Percentiles rank a stretch among this genome's conserved stretches.
Conservation (phyloP, 2,329 filamentous ascomycete genomes). For the Penicillium sp. region DNA sequence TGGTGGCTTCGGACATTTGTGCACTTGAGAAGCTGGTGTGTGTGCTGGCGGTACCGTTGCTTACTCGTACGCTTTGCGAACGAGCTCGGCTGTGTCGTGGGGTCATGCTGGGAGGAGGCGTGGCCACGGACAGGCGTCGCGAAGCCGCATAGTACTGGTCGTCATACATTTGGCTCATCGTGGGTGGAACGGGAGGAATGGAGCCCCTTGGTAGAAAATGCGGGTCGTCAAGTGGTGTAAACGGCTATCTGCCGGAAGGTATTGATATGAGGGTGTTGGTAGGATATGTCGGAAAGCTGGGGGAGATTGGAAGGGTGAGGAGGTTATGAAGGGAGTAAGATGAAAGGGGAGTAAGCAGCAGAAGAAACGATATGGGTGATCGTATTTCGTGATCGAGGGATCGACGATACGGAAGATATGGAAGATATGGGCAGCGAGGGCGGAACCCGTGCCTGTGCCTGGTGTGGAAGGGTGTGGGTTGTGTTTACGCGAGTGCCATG, state of each 20-base stretch:
- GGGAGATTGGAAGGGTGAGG: neutral
- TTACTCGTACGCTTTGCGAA: constrained; percentile 66
- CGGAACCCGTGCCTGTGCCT: constrained; percentile 22
- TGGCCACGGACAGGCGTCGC: constrained; percentile 57
- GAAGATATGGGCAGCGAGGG: constrained; percentile 2
- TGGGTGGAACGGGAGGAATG: constrained; percentile 25
- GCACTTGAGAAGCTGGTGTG: constrained; percentile 72
- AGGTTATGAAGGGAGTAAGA: neutral
- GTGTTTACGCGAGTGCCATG: constrained; percentile 41
- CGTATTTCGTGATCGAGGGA: constrained; percentile 11
- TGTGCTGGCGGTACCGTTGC: constrained; percentile 88
- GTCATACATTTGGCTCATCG: constrained; percentile 41
- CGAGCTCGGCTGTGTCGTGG: constrained; percentile 52
- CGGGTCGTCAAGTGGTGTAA: constrained; percentile 10
- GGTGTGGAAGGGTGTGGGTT: neutral
- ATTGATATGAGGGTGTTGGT: neutral
- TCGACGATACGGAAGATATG: constrained; percentile 3
- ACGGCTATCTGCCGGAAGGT: constrained; percentile 10
- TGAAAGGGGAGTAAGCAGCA: constrained; percentile 1
- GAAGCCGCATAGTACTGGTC: constrained; percentile 57
- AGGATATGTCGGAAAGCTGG: neutral
- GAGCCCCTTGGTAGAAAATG: constrained; percentile 19
- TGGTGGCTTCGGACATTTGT: constrained; percentile 76
- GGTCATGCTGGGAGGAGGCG: constrained; percentile 43
- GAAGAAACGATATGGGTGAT: constrained; percentile 20